These are phyloP conservation scores for Arachnomyces sp. DNA, from an alignment of 2,329 filamentous ascomycete genomes.

Conservation along the genomic window DNA sequence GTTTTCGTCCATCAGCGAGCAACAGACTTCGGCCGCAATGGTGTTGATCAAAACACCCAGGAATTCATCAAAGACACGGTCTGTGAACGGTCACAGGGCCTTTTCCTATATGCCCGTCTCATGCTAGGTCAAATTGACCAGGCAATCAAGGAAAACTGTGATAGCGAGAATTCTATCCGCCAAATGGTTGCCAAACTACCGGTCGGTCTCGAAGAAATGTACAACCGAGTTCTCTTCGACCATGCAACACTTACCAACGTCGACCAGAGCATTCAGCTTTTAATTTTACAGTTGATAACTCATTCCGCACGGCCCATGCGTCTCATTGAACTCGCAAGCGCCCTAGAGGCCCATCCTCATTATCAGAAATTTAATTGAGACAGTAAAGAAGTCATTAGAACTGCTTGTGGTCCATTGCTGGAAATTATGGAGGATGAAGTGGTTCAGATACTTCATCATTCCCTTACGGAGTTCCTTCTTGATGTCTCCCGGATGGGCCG, in stretches of 20 bases:
- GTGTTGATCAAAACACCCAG: background rate
- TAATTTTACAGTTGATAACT: constrained; percentile 37
- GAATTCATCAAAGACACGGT: constrained; percentile 15
- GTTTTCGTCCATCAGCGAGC: constrained; percentile 24
- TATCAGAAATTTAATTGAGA: no score
- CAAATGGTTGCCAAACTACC: no score
- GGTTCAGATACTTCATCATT: constrained; percentile 41
- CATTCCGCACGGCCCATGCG: constrained; percentile 38
- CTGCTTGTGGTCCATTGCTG: constrained; percentile 35
- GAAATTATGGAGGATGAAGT: constrained; percentile 41
- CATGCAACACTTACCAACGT: constrained; percentile 29
- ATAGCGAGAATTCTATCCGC: constrained; percentile 12
- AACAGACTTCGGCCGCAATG: constrained; percentile 1
- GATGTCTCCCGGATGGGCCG: constrained; percentile 9
- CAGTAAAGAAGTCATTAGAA: constrained; percentile 30
- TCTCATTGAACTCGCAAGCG: constrained; percentile 35
- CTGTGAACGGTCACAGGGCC: constrained; percentile 30
- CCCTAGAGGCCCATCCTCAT: no score
- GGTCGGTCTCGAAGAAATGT: constrained; percentile 33
- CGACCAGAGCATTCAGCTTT: constrained; percentile 25
- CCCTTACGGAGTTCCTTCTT: constrained; percentile 41
- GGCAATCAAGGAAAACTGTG: constrained; percentile 17
- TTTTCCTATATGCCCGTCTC: constrained; percentile 38
- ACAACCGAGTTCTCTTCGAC: constrained; percentile 30
- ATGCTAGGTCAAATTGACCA: constrained; percentile 26